A percentile compares a stretch with the other conserved stretches of the same genome.
phyloP scores from a whole-genome alignment of 2,329 filamentous ascomycete species.

The Remersonia thermophila region DNA sequence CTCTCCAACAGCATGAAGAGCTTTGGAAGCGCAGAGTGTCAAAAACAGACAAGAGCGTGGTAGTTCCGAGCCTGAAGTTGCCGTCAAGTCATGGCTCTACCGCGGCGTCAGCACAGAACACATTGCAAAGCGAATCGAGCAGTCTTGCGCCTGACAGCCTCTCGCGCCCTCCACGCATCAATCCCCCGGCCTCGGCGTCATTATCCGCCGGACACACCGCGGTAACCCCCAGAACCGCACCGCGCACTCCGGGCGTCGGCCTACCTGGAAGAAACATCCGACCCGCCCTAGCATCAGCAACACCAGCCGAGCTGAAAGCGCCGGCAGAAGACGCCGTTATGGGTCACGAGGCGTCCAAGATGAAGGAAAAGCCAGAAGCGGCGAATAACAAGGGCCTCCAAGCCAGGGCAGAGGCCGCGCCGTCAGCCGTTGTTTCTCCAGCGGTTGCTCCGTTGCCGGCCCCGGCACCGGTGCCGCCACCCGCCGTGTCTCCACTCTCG shows the following conservation, averaged over 20 bases:
- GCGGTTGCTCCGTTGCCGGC: background rate
- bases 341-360: constrained; percentile 18
- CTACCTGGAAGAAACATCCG: constrained; percentile 2
- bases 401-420: constrained; percentile 1
- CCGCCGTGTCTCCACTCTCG: too few species aligned
- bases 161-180: constrained; percentile 14
- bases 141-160: constrained; percentile 14
- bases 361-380: constrained; percentile 14
- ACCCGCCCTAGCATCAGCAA: constrained; percentile 3
- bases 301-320: too few species aligned
- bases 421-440: background rate
- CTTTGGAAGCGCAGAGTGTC: constrained; percentile 40
- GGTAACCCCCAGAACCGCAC: too few species aligned
- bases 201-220: too few species aligned
- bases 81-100: constrained; percentile 39
- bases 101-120: constrained; percentile 21
- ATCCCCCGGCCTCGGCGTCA: background rate
- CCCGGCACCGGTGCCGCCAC: too few species aligned
- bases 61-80: constrained; percentile 37
- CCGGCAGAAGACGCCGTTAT: constrained; percentile 12
- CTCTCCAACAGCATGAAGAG: constrained; percentile 17
- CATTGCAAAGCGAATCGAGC: constrained; percentile 5
- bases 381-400: background rate
- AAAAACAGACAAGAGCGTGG: constrained; percentile 34
- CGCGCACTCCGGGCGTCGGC: too few species aligned